A percentile compares a stretch with the other conserved stretches of the same genome.
Conservation (phyloP, 305 asterid genomes). For the Fraxinus albicans region DNA sequence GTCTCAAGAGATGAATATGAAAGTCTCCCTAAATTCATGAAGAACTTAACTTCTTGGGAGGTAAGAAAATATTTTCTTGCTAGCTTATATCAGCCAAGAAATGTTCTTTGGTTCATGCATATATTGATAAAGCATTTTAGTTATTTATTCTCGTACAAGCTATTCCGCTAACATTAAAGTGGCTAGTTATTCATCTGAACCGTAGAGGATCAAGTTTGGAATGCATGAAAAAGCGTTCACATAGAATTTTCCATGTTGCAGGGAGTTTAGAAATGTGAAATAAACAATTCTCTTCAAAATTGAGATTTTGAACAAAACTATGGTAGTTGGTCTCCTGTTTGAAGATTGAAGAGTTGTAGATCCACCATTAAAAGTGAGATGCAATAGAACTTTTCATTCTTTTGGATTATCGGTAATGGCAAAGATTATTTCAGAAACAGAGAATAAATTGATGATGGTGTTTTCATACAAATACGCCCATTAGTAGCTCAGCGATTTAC, state of each 20-base stretch:
- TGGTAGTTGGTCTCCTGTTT: background rate
- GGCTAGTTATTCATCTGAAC: background rate
- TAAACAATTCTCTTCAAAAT: background rate
- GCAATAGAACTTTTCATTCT: background rate
- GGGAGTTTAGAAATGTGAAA: conserved; percentile 3
- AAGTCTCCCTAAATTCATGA: conserved; percentile 73
- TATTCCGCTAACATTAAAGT: background rate
- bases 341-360: background rate
- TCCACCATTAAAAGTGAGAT: background rate
- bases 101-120: background rate
- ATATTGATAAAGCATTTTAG: background rate
- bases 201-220: conserved; percentile 5
- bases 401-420: background rate
- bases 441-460: background rate
- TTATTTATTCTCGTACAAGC: background rate
- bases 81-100: background rate
- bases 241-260: background rate
- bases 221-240: background rate
- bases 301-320: background rate
- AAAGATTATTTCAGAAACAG: background rate
- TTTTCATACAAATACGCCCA: background rate
- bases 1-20: conserved; percentile 71
- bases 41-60: conserved; percentile 80
- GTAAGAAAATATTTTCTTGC: conserved; percentile 35
- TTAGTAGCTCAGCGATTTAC: background rate